Conservation (phyloP, 2,329 filamentous ascomycete species). For the Cladophialophora exuberans region DNA sequence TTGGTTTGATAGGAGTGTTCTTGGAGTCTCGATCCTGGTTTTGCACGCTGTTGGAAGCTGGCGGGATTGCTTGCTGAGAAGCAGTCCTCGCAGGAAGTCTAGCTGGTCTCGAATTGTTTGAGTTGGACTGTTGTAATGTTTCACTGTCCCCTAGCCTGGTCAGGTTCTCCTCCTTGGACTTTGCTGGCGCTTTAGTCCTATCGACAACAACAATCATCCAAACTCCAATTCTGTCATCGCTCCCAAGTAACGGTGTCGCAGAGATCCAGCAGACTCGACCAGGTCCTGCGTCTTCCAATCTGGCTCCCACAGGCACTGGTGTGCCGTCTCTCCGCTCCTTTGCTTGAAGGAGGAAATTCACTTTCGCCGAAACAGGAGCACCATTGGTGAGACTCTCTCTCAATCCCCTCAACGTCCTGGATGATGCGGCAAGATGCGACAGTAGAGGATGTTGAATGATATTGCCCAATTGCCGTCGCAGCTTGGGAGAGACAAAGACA, state of each 20-base stretch:
- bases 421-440: slow-evolving; percentile 47
- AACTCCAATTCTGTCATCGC: slow-evolving; percentile 48
- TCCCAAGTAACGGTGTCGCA: slow-evolving; percentile 48
- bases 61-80: neutral
- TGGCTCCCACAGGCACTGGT: slow-evolving; percentile 16
- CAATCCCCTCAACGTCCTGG: slow-evolving; percentile 42
- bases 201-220: slow-evolving; percentile 54
- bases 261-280: slow-evolving; percentile 45
- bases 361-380: slow-evolving; percentile 47
- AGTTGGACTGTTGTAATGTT: neutral
- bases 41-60: neutral
- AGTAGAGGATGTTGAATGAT: slow-evolving; percentile 47
- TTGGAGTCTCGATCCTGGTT: neutral
- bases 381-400: slow-evolving; percentile 44
- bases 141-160: neutral
- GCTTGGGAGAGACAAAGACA: slow-evolving; percentile 40
- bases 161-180: neutral
- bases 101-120: neutral
- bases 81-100: neutral
- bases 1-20: slow-evolving; percentile 15
- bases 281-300: slow-evolving; percentile 24
- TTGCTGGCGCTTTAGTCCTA: slow-evolving; percentile 29
- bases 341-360: slow-evolving; percentile 41
- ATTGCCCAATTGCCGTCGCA: slow-evolving; percentile 33
- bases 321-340: slow-evolving; percentile 26